Evolutionary conservation across 441 rosid genomes (phyloP), one percentile per base, ranked within the genome.

Genomic region (Pelargonium cotyledonis): DNA sequence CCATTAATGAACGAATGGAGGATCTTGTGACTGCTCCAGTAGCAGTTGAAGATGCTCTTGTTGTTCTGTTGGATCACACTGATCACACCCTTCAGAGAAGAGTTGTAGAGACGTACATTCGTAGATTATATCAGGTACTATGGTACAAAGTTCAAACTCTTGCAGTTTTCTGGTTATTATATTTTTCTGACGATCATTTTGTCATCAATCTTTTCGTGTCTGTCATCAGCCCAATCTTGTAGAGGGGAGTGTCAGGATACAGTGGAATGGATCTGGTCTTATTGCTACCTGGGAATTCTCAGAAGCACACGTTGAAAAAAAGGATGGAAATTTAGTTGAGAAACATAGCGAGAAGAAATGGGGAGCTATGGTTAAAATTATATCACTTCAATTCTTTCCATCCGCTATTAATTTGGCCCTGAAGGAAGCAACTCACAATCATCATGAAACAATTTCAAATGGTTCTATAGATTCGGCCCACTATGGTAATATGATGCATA

Each of bases 21-120:
- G 98, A 87, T 85, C 95, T 96, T 64, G 99, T 96, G 53, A 86
- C 88, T 71, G 88, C 95, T 81, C 94, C 99, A 71, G 76, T 93
- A 79, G 99, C 98, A 69, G 99, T 96, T 79, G 99, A 96, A 83
- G 99, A 96, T 76, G 98, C 99, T 74, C 96, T 93, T 57, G 95
- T 96, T 77, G 96, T 98, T 75, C 82, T 96, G 58, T 93, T 96
- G 85, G 98, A 96, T 83, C 99, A 96, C 76, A 87, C 95, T 68
- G 99, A 96, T 85, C 98, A 93, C 85, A 93, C 99, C 70, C 97
- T 96, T 76, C 97, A 96, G 75, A 84, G 98, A 79, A 87, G 98
- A 63, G 99, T 96, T 43, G 97, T 93, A 71, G 99, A 96, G 85
- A 91, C 98, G 23, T 96, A 96, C 70, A 84, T 96, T 68, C 95